Base-by-base conservation (phyloP, 208 protist species). In the Novymonas esmeraldas region DNA sequence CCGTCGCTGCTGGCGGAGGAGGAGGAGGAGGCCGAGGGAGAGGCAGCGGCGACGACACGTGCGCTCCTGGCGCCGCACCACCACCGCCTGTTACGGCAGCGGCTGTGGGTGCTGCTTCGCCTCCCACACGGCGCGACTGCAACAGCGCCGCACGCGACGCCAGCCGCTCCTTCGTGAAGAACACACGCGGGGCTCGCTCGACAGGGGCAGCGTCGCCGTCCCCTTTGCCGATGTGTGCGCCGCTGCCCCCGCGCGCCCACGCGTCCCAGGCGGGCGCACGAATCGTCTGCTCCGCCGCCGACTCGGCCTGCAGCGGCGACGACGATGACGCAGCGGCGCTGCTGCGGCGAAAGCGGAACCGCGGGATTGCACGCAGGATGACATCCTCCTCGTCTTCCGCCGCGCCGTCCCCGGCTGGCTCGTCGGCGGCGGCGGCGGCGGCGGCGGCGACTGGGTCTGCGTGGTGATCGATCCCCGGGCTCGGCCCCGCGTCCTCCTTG, bases 161-260 rank as follows among this genome's bases (percentile, higher is more conserved):
- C 9, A 74, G 55, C 24, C 59, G 60, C 60, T 74, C 69, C 13
- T 74, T 74, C 10, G 69, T 74, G 44, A 74, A 74, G 60, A 74
- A 74, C n/a, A 74, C 60, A 22, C 60, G 52, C 52, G 33, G 60
- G 22, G 52, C 44, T 18, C 44, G 41, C 16, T 54, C 69, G 6
- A 33, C 52, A 6, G 44, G 22, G 7, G 34, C 65, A 20, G 9
- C 9, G 9, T 29, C 51, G 1, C 16, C 26, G 2, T 50, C 57
- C 3, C 3, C 57, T 14, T 33, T 3, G 7, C 24, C 46, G 16
- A 38, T 7, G 18, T 14, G 13, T 36, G 34, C 5, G 31, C 24
- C 52, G 39, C n/a, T 20, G 39, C 58, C 51, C 24, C 64, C 45
- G n/a, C 57, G 57, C 39, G 56, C 31, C 56, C 56, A 64, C 6